Evolutionary conservation across 208 protist genomes (phyloP), one percentile per base, ranked within the genome.

Genomic region (Leishmania aethiopica): DNA sequence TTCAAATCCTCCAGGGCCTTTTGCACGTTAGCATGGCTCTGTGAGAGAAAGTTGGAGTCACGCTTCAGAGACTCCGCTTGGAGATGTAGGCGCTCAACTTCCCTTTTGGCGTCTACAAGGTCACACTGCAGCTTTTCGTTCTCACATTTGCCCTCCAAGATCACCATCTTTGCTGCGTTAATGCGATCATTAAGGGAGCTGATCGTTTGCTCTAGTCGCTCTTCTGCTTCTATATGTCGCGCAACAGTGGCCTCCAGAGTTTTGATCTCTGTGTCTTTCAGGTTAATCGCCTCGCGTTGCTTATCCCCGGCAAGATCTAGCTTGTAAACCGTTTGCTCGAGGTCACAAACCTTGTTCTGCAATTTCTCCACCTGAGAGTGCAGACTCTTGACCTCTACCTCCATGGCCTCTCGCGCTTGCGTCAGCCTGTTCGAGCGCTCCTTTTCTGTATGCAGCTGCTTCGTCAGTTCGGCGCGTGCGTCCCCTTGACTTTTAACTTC

Each of bases 241-340:
- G 78, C 84, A 32, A 93, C 76, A 69, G 90, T 86, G 3, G 88
- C 80, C 66, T 93, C 88, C 1, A 95, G 81, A 3, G 89, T 81
- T 32, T 93, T 86, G 47, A 95, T 90, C 83, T 95, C 94, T 2
- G 88, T 90, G 22, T 97, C 94, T 78, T 97, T 97, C 25, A 90
- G 79, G 76, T 81, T 78, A 13, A 93, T 88, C 40, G 86, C 89
- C 70, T 95, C 92, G 47, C 90, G 87, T 82, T 90, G 90, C 40
- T 96, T 95, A 40, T 83, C 87, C 2, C 90, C 89, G 3, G 91
- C 94, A 55, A 91, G 69, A 81, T 96, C 86, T 19, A 95, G 88
- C 22, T 92, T 93, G 77, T 91, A 91, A 42, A 95, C 84, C 0
- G 88, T 92, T 81, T 95, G 90, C 79, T 95, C 92, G 1, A 93